Percentiles rank a stretch among this genome's conserved stretches.
phyloP scores from a whole-genome alignment of 345 rosid genomes.

The Melaleuca alternifolia region DNA sequence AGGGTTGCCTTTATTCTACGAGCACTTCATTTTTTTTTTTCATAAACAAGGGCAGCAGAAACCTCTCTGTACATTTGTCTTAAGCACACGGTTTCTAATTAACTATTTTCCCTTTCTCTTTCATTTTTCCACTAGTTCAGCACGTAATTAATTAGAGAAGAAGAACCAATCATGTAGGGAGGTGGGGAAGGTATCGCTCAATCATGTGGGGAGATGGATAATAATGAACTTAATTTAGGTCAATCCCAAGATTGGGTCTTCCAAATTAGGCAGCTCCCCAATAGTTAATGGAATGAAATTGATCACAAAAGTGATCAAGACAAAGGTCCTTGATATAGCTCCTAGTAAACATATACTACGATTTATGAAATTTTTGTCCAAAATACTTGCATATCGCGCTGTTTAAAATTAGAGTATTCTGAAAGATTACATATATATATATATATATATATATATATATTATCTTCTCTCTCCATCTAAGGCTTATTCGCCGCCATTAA shows the following conservation, averaged over 20 bases:
- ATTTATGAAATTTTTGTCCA: not conserved
- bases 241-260: not conserved
- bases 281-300: not conserved
- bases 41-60: not conserved
- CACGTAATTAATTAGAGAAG: not conserved
- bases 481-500: not conserved
- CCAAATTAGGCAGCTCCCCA: not conserved
- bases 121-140: too few relatives aligned
- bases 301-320: not conserved
- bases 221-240: not conserved
- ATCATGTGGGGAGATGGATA: not conserved
- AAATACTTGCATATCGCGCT: not conserved
- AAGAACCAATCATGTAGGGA: not conserved
- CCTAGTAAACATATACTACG: not conserved
- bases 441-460: too few relatives aligned
- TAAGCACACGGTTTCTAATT: not conserved
- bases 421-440: too few relatives aligned
- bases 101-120: too few relatives aligned
- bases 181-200: not conserved
- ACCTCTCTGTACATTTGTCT: not conserved
- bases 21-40: not conserved
- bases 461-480: not conserved
- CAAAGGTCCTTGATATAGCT: not conserved
- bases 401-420: not conserved
- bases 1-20: not conserved